Evolutionary conservation across 192 early-diverging fungal genomes (phyloP).

Genomic region (Rhizophlyctis rosea): DNA sequence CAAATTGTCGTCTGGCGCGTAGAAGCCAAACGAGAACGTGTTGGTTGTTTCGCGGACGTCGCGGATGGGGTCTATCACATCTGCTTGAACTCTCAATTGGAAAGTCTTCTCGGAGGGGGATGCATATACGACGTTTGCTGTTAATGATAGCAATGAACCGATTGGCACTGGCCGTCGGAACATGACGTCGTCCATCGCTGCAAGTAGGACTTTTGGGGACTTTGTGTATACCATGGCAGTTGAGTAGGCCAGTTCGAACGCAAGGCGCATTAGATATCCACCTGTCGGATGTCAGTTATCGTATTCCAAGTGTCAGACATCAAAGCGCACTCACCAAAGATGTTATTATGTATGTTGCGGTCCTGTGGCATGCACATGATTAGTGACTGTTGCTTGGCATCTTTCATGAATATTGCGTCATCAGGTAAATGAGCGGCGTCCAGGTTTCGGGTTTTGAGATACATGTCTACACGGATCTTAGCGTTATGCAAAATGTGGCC

Average conservation of each 20-base stretch:
- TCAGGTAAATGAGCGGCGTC: too few relatives aligned
- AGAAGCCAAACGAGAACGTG: slow-evolving; percentile 85
- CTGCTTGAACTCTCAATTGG: slow-evolving; percentile 60
- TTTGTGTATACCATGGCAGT: slow-evolving; percentile 69
- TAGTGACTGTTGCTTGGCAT: slow-evolving; percentile 72
- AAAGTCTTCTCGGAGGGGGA: slow-evolving; percentile 46
- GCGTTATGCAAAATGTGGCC: neutral
- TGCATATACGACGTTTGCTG: slow-evolving; percentile 76
- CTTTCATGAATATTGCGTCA: slow-evolving; percentile 64
- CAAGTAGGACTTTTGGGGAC: slow-evolving; percentile 56
- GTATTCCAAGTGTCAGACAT: neutral
- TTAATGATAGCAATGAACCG: slow-evolving; percentile 70
- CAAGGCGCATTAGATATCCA: slow-evolving; percentile 76
- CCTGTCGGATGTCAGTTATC: neutral
- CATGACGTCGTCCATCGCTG: slow-evolving; percentile 47
- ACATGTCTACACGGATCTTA: slow-evolving; percentile 1
- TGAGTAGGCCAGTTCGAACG: slow-evolving; percentile 80
- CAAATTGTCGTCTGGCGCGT: slow-evolving; percentile 22
- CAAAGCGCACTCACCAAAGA: slow-evolving; percentile 60
- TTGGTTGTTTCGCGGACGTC: slow-evolving; percentile 72
- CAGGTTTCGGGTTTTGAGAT: slow-evolving; percentile 5
- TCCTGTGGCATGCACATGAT: slow-evolving; percentile 70
- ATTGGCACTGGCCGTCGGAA: slow-evolving; percentile 86
- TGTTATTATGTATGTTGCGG: slow-evolving; percentile 76
- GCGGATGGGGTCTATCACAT: slow-evolving; percentile 70